These are phyloP conservation scores for Amanita brunnescens DNA, from an alignment of 768 basidiomycete species.

Conservation along the genomic window DNA sequence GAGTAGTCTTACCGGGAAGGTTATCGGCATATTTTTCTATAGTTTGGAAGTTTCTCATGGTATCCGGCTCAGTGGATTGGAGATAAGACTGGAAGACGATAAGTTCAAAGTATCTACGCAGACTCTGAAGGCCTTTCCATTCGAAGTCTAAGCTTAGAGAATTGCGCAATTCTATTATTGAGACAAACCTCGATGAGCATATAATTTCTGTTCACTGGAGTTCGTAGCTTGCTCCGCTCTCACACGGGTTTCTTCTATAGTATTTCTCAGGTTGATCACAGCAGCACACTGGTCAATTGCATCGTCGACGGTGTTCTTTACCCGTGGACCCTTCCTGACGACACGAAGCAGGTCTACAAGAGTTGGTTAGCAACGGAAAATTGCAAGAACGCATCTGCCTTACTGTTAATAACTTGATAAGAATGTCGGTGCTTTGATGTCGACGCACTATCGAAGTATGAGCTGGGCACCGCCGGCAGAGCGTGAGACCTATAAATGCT, in stretches of 20 bases:
- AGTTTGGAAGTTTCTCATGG: slow-evolving; percentile 60
- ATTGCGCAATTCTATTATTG: background rate
- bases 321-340: slow-evolving; percentile 74
- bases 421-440: slow-evolving; percentile 43
- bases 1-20: slow-evolving; percentile 56
- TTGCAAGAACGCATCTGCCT: slow-evolving; percentile 15
- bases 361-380: slow-evolving; percentile 1
- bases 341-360: slow-evolving; percentile 70
- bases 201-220: slow-evolving; percentile 53
- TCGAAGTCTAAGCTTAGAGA: background rate
- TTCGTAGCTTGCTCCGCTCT: slow-evolving; percentile 72
- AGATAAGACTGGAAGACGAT: slow-evolving; percentile 89
- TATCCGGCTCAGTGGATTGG: slow-evolving; percentile 74
- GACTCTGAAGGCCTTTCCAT: slow-evolving; percentile 59
- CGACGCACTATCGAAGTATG: slow-evolving; percentile 23
- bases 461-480: slow-evolving; percentile 35
- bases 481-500: slow-evolving; percentile 22
- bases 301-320: slow-evolving; percentile 81
- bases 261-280: slow-evolving; percentile 78
- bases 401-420: slow-evolving; percentile 88
- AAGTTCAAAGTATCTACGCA: slow-evolving; percentile 79
- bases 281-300: slow-evolving; percentile 81
- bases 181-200: slow-evolving; percentile 60
- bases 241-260: slow-evolving; percentile 78
- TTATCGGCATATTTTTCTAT: slow-evolving; percentile 80